phyloP scores from a whole-genome alignment of 768 basidiomycete species.

The Kwoniella sp. region DNA sequence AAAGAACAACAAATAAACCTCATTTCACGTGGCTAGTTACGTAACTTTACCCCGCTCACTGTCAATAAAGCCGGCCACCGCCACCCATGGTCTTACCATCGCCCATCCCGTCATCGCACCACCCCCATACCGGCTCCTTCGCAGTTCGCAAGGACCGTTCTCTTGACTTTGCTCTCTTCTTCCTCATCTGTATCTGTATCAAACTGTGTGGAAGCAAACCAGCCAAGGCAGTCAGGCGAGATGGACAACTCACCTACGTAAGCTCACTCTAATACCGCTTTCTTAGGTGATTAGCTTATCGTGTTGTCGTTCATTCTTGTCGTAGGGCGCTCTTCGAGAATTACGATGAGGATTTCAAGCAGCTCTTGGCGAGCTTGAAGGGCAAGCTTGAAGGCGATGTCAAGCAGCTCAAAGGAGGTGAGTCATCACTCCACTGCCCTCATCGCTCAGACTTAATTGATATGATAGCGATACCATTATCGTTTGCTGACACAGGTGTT shows the following conservation, averaged over 20 bases:
- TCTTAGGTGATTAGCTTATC: not conserved
- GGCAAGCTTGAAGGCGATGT: slow-evolving; percentile 75
- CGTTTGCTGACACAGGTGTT: too few species aligned
- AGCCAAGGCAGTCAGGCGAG: not conserved
- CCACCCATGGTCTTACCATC: not conserved
- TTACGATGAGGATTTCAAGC: slow-evolving; percentile 89
- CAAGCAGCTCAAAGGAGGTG: slow-evolving; percentile 71
- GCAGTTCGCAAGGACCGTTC: not conserved
- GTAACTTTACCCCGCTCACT: not conserved
- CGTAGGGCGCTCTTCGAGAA: slow-evolving; percentile 56
- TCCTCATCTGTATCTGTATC: not conserved
- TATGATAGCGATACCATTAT: too few species aligned
- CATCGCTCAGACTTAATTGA: not conserved
- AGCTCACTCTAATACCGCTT: slow-evolving; percentile 14
- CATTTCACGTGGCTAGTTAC: too few species aligned
- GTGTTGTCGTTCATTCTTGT: not conserved
- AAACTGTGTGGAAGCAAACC: not conserved
- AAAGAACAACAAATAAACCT: not conserved
- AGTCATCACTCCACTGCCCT: slow-evolving; percentile 45
- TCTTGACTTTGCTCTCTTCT: not conserved
- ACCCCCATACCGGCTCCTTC: too few species aligned
- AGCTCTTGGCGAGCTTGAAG: slow-evolving; percentile 73
- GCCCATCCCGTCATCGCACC: slow-evolving; percentile 10
- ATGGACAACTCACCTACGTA: slow-evolving; percentile 57
- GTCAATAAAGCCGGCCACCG: not conserved